These are phyloP conservation scores for Aspergillus avenaceus DNA, from an alignment of 495 filamentous ascomycete species.

Conservation along the genomic window DNA sequence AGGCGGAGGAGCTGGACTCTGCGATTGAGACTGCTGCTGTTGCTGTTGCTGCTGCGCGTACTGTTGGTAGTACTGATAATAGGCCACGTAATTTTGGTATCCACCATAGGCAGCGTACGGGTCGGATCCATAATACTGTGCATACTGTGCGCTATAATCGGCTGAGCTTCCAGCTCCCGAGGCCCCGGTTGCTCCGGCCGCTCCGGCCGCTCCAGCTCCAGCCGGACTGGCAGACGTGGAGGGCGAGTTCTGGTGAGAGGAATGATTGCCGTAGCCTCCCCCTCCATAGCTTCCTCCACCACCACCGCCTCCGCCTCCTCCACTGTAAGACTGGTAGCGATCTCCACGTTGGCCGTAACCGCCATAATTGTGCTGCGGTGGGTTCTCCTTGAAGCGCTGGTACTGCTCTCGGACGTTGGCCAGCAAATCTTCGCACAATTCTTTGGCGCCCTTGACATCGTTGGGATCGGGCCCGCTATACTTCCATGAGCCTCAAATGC, in stretches of 20 bases:
- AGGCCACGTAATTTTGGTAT: constrained; percentile 67
- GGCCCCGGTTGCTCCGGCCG: constrained; percentile 31
- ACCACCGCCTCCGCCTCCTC: constrained; percentile 27
- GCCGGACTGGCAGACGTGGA: constrained; percentile 35
- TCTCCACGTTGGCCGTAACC: constrained; percentile 47
- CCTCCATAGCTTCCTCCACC: constrained; percentile 26
- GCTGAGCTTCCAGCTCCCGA: constrained; percentile 38
- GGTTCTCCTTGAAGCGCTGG: constrained; percentile 81
- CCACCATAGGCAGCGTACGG: constrained; percentile 93
- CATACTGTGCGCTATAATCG: constrained; percentile 77
- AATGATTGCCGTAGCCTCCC: constrained; percentile 36
- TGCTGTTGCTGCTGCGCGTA: constrained; percentile 50
- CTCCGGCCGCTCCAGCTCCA: constrained; percentile 26
- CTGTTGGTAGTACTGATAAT: constrained; percentile 68
- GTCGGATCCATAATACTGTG: constrained; percentile 76
- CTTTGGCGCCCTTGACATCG: constrained; percentile 82
- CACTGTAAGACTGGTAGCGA: constrained; percentile 24
- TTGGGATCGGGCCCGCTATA: constrained; percentile 77
- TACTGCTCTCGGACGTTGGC: constrained; percentile 80
- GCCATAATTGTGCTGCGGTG: constrained; percentile 61
- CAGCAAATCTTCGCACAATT: constrained; percentile 82
- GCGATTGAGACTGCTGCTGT: constrained; percentile 33
- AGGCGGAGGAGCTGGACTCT: constrained; percentile 51
- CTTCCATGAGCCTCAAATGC: constrained; percentile 24
- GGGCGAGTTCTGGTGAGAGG: constrained; percentile 36